A percentile compares a stretch with the other conserved stretches of the same genome.
phyloP scores from a whole-genome alignment of 2,329 filamentous ascomycete species.

The Colletotrichum sp. region DNA sequence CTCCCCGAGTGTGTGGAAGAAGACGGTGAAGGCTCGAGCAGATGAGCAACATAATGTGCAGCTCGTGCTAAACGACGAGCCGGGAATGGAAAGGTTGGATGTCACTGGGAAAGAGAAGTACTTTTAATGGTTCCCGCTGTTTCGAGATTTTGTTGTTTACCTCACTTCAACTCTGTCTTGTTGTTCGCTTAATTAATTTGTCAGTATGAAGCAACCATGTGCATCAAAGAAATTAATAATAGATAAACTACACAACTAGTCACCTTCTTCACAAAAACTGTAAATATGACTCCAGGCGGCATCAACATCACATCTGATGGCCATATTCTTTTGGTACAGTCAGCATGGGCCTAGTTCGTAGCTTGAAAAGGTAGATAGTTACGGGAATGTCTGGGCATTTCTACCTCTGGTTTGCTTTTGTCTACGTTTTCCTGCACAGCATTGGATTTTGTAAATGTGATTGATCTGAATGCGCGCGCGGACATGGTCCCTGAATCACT shows the following conservation, averaged over 20 bases:
- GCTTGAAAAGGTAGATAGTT: neutral
- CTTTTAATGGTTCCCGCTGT: neutral
- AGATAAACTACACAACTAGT: neutral
- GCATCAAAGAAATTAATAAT: accelerated
- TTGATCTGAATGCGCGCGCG: neutral
- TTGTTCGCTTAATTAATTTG: neutral
- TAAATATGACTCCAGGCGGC: neutral
- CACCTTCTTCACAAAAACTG: accelerated
- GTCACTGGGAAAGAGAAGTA: neutral
- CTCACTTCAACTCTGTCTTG: accelerated
- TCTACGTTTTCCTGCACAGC: neutral
- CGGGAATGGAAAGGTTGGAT: neutral
- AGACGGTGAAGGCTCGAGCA: neutral
- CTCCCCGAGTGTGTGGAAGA: neutral
- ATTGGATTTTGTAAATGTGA: neutral
- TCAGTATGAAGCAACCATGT: neutral
- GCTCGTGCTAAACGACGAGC: neutral
- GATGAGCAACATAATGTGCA: neutral
- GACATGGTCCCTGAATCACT: neutral
- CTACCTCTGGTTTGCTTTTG: accelerated
- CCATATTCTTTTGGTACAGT: neutral
- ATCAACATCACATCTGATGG: neutral
- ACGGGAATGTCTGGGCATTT: neutral
- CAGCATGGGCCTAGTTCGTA: neutral
- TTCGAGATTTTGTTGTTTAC: accelerated